phyloP scores from a whole-genome alignment of 345 rosid genomes.

The Boechera divaricarpa region DNA sequence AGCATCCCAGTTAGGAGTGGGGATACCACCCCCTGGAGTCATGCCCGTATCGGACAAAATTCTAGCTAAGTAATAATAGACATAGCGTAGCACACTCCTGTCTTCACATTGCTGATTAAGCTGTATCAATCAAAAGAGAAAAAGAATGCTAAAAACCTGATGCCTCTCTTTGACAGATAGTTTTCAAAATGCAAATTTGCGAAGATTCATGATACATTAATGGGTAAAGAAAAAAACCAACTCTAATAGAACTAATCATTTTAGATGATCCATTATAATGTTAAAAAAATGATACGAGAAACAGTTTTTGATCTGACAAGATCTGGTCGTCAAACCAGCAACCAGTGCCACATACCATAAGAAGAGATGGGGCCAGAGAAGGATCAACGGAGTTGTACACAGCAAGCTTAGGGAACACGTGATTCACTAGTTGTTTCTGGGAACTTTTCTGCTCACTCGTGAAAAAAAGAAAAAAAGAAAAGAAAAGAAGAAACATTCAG shows the following conservation, averaged over 20 bases:
- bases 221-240: neutral
- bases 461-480: neutral
- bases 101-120: conserved; percentile 98
- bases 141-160: neutral
- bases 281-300: conserved; percentile 2
- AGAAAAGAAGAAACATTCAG: conserved; percentile 21
- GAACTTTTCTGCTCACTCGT: conserved; percentile 74
- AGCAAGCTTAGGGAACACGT: conserved; percentile 96
- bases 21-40: conserved; percentile 97
- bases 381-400: conserved; percentile 99
- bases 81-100: conserved; percentile 88
- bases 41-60: conserved; percentile 87
- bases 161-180: conserved; percentile 29
- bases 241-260: neutral
- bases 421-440: conserved; percentile 86
- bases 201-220: conserved; percentile 10
- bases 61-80: conserved; percentile 98
- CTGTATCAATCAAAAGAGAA: conserved; percentile 56
- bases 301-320: conserved; percentile 1
- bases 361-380: conserved; percentile 98
- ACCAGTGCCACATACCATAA: conserved; percentile 65
- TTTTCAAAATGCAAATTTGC: conserved; percentile 14
- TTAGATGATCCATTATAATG: conserved; percentile 15
- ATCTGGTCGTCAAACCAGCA: neutral
- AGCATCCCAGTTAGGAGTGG: conserved; percentile 99